These are phyloP conservation scores for Penicillium olsonii DNA, from an alignment of 2,329 filamentous ascomycete species.

Conservation along the genomic window DNA sequence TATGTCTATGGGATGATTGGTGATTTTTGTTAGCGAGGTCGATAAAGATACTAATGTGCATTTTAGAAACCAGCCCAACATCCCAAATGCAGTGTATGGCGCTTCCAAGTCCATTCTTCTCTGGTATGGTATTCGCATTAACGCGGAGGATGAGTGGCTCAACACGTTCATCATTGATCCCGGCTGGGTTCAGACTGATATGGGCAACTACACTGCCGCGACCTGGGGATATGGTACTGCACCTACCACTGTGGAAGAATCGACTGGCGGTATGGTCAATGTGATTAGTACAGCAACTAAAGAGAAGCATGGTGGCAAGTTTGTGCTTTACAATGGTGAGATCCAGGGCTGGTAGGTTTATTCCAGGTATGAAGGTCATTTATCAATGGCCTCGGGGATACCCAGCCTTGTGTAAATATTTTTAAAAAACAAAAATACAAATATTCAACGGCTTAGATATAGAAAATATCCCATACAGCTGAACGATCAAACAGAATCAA, in stretches of 20 bases:
- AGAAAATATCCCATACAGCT: too few species aligned
- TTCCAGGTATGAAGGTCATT: too few species aligned
- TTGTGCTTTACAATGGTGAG: slow-evolving; percentile 11
- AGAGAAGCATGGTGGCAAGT: slow-evolving; percentile 17
- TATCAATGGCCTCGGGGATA: too few species aligned
- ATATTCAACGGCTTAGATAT: too few species aligned
- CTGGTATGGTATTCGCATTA: slow-evolving; percentile 32
- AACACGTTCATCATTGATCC: slow-evolving; percentile 23
- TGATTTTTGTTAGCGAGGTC: background rate
- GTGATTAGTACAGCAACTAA: slow-evolving; percentile 13
- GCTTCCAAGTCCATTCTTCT: slow-evolving; percentile 35
- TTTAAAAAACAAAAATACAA: too few species aligned
- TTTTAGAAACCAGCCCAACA: slow-evolving; percentile 14
- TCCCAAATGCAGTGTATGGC: slow-evolving; percentile 30
- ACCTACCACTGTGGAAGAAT: slow-evolving; percentile 19
- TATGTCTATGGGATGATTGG: slow-evolving; percentile 11
- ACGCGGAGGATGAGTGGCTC: slow-evolving; percentile 23
- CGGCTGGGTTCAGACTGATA: slow-evolving; percentile 21
- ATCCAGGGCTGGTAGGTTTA: slow-evolving; percentile 9
- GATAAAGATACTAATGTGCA: background rate
- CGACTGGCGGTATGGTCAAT: slow-evolving; percentile 15
- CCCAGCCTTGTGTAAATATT: too few species aligned
- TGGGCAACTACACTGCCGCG: slow-evolving; percentile 25
- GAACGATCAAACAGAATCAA: too few species aligned
- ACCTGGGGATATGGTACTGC: slow-evolving; percentile 22